Evolutionary conservation across 208 protist genomes (phyloP).

Genomic region (Leishmania gerbilli): DNA sequence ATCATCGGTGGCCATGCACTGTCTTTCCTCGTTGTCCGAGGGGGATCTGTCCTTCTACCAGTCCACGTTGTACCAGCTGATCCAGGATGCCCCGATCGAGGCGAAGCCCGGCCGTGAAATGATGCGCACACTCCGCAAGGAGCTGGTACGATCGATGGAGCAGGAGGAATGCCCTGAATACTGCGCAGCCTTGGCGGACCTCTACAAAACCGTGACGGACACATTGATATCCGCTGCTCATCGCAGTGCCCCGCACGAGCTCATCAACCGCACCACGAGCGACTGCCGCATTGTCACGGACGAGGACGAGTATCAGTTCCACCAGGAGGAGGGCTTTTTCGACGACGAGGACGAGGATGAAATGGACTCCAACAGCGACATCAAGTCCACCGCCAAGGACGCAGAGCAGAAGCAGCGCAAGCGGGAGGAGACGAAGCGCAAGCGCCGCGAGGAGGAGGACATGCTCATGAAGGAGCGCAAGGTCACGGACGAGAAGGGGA

Average conservation of each 20-base stretch:
- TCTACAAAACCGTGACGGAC: slow-evolving; percentile 88
- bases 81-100: slow-evolving; percentile 75
- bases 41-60: slow-evolving; percentile 81
- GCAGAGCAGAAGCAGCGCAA: slow-evolving; percentile 70
- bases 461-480: slow-evolving; percentile 89
- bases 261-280: slow-evolving; percentile 72
- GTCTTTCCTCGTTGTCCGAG: slow-evolving; percentile 27
- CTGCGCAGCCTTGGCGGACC: slow-evolving; percentile 54
- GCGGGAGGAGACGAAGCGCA: slow-evolving; percentile 69
- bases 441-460: slow-evolving; percentile 84
- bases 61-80: slow-evolving; percentile 68
- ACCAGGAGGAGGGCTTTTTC: slow-evolving; percentile 69
- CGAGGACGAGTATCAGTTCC: slow-evolving; percentile 83
- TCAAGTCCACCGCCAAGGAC: slow-evolving; percentile 57
- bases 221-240: slow-evolving; percentile 79
- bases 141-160: slow-evolving; percentile 71
- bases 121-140: slow-evolving; percentile 72
- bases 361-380: slow-evolving; percentile 55
- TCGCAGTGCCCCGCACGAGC: slow-evolving; percentile 76
- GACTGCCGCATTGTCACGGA: slow-evolving; percentile 81
- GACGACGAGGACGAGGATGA: slow-evolving; percentile 81
- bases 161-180: slow-evolving; percentile 69
- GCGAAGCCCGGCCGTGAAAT: slow-evolving; percentile 69
- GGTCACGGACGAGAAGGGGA: slow-evolving; percentile 84
- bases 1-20: slow-evolving; percentile 20